Evolutionary conservation across 2,329 filamentous ascomycete species (phyloP), one percentile per base, ranked within the genome.

Genomic region (Acephala macrosclerotiorum): DNA sequence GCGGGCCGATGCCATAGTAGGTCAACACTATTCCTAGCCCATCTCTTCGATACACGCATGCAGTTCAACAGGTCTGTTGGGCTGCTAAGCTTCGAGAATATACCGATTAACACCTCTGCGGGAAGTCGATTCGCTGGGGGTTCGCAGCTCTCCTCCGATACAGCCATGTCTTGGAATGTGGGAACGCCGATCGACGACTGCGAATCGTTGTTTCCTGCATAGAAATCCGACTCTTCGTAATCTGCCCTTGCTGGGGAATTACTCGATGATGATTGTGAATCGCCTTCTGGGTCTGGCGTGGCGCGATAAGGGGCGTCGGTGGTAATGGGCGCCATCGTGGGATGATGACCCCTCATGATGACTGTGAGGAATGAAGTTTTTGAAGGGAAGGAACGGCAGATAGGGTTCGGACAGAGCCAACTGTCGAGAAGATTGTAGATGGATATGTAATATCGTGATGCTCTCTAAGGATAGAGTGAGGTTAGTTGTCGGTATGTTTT

Each of bases 181-280:
- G 91, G 91, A 38, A 93, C 88, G 61, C 93, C 94, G 64, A 97
- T 86, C 0, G 95, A 97, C 0, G 95, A 97, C 77, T 96, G 87
- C 3, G 95, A 97, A 80, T 97, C 95, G 81, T 97, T 97, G 74
- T 91, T 90, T 64, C 86, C 87, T 77, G 91, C 90, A 79, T 96
- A 96, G 79, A 96, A 97, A 80, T 97, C 95, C 72, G 94, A 97
- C 80, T 97, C 95, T 76, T 94, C 91, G 79, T 96, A 93, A 75
- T 93, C 91, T 76, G 88, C 88, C 60, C 74, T 91, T 88, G 86
- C 87, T 53, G 91, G 91, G 1, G 91, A 94, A 76, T 90, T 92
- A 65, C 89, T 91, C 8, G 91, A 91, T 6, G 75, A 77, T 33
- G 76, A 77, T 59, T 76, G 75, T 14, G 75, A 76, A 62, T 77